These are phyloP conservation scores for Lipomyces lipofer DNA, from an alignment of 805 yeast species.

Conservation along the genomic window DNA sequence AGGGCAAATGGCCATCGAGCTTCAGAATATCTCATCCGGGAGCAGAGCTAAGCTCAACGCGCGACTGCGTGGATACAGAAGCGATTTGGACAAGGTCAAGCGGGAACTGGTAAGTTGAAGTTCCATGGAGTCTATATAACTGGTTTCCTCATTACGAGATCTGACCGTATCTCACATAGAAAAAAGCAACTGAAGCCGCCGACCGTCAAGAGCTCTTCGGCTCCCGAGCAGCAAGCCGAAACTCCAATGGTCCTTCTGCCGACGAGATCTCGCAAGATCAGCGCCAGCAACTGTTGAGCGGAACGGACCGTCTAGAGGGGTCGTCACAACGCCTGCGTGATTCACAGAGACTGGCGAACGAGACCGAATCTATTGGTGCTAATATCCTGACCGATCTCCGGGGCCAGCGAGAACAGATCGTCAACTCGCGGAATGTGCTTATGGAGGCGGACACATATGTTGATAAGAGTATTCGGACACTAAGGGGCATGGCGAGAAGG, in stretches of 20 bases:
- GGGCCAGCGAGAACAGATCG: slow-evolving; percentile 89
- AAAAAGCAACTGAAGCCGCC: slow-evolving; percentile 64
- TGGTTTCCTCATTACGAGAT: slow-evolving; percentile 21
- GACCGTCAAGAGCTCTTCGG: slow-evolving; percentile 78
- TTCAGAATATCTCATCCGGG: slow-evolving; percentile 76
- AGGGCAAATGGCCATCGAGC: slow-evolving; percentile 86
- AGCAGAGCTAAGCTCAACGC: slow-evolving; percentile 71
- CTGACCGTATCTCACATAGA: slow-evolving; percentile 38
- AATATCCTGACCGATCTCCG: slow-evolving; percentile 83
- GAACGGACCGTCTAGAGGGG: slow-evolving; percentile 77
- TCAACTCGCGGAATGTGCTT: slow-evolving; percentile 72
- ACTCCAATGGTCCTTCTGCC: slow-evolving; percentile 31
- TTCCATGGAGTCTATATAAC: neutral
- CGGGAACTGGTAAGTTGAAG: slow-evolving; percentile 34
- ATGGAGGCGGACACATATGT: slow-evolving; percentile 91
- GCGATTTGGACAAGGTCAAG: slow-evolving; percentile 60
- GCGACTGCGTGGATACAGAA: slow-evolving; percentile 68
- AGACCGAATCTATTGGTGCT: slow-evolving; percentile 90
- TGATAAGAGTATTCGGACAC: slow-evolving; percentile 81
- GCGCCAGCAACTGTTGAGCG: slow-evolving; percentile 74
- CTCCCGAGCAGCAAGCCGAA: slow-evolving; percentile 42
- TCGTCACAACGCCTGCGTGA: slow-evolving; percentile 82
- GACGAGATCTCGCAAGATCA: slow-evolving; percentile 57
- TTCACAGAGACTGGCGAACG: slow-evolving; percentile 85
- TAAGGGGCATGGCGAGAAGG: slow-evolving; percentile 83